Base-by-base conservation (phyloP, 345 rosid species). In the Erucastrum elatum region DNA sequence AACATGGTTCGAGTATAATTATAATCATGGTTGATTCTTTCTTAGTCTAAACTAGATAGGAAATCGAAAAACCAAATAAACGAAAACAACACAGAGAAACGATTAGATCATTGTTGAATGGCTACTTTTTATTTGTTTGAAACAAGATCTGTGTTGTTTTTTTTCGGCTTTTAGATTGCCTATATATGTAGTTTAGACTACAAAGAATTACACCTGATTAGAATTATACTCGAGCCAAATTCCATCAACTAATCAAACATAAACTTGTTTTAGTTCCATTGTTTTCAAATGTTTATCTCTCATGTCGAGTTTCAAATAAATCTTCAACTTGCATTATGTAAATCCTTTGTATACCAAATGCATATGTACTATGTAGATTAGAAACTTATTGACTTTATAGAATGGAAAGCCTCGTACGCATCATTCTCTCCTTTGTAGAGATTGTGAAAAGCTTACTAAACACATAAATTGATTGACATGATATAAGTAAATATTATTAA, bases 361-460 rank as follows among this genome's bases (percentile, higher is more conserved):
- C 53, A 46, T 41, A 41, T 0, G 10, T 11, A 13, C 3, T 46
- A 21, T 16, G 29, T 0, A 25, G 25, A 58, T 2, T 21, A 21
- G 58, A 56, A 70, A 11, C 16, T 66, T 34, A 8, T 13, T 25
- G 44, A 61, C 31, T 16, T 41, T 17, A 34, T 33, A 31, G 65
- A 75, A 37, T 35, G 29, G 71, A 55, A 70, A 66, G 72, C 29
- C 13, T 17, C 66, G 66, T 67, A 75, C 79, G 67, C 58, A 66
- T 37, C 39, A 37, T 58, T 75, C 60, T 55, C 39, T 10, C 31
- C 63, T n/a, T 9, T 25, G 21, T 2, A 58, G 13, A 41, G n/a
- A 68, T 30, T 29, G 17, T 9, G 68, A 13, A 44, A 70, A 62
- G 64, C 80, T 77, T 61, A 69, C 64, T 75, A 76, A 69, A 68